These are phyloP conservation scores for Trichoderma koningii DNA, from an alignment of 2,329 filamentous ascomycete species.

Conservation along the genomic window DNA sequence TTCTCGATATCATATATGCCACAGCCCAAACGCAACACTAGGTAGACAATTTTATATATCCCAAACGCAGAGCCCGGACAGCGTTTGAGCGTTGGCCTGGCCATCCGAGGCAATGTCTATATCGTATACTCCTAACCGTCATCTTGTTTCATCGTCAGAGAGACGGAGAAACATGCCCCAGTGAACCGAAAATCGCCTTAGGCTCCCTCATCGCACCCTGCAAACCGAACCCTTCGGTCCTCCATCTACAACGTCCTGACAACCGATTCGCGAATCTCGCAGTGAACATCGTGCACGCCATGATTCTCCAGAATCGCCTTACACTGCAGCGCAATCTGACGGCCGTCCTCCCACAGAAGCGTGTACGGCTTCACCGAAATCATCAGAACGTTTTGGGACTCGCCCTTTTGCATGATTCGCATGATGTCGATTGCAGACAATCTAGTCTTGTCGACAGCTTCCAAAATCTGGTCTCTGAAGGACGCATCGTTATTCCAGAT, in stretches of 20 bases:
- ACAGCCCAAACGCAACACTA: too few relatives aligned
- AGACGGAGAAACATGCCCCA: too few relatives aligned
- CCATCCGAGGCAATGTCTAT: too few relatives aligned
- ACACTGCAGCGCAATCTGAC: not conserved
- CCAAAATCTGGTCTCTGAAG: not conserved
- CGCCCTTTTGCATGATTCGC: not conserved
- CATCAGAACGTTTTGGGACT: not conserved
- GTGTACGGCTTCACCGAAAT: not conserved
- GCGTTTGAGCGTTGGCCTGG: too few relatives aligned
- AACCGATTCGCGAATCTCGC: not conserved
- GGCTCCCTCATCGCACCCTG: too few relatives aligned
- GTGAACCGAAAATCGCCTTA: too few relatives aligned
- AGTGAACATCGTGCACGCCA: not conserved
- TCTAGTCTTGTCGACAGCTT: not conserved
- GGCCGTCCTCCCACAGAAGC: not conserved
- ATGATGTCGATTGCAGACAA: constrained; percentile 2
- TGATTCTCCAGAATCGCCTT: not conserved
- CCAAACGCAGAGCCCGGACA: too few relatives aligned
- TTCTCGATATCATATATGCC: too few relatives aligned
- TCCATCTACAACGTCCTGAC: not conserved
- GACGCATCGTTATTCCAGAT: constrained; percentile 9
- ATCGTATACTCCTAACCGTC: too few relatives aligned
- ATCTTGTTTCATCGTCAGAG: too few relatives aligned
- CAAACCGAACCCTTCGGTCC: too few relatives aligned
- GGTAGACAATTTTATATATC: too few relatives aligned